Evolutionary conservation across 2,329 filamentous ascomycete species (phyloP).

Genomic region (Pezicula radicicola): DNA sequence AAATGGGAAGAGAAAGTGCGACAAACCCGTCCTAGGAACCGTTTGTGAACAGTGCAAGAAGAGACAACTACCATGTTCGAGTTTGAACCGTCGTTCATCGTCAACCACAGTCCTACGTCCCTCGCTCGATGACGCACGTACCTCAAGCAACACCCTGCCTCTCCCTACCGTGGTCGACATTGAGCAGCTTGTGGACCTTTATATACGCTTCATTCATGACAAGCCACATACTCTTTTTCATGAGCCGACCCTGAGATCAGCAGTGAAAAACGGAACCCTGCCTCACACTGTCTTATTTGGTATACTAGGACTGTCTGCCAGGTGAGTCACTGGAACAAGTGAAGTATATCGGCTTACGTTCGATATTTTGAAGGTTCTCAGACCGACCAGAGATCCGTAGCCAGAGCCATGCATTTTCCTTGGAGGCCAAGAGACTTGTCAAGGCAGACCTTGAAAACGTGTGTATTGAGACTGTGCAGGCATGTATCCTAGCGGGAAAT

Average conservation of each 20-base stretch:
- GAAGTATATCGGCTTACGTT: not conserved
- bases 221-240: conserved; percentile 25
- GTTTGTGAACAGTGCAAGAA: conserved; percentile 15
- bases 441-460: conserved; percentile 29
- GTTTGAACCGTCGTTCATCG: not conserved
- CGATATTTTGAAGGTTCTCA: conserved; percentile 12
- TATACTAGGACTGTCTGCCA: conserved; percentile 20
- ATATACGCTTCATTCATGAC: conserved; percentile 22
- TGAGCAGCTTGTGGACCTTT: conserved; percentile 17
- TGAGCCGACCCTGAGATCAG: conserved; percentile 17
- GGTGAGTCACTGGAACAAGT: conserved; percentile 8
- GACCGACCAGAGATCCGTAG: conserved; percentile 12
- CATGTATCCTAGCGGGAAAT: conserved; percentile 31
- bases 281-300: conserved; percentile 15
- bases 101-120: not conserved
- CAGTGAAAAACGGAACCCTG: conserved; percentile 12
- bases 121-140: not conserved
- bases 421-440: conserved; percentile 18
- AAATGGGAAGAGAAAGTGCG: conserved; percentile 15
- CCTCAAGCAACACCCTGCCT: not conserved
- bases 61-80: conserved; percentile 12
- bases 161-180: not conserved
- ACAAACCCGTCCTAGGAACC: conserved; percentile 1
- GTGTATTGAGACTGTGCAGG: conserved; percentile 31
- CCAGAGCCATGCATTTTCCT: conserved; percentile 9